Conservation (phyloP, 495 filamentous ascomycete genomes). For the Friedmanniomyces simplex region DNA sequence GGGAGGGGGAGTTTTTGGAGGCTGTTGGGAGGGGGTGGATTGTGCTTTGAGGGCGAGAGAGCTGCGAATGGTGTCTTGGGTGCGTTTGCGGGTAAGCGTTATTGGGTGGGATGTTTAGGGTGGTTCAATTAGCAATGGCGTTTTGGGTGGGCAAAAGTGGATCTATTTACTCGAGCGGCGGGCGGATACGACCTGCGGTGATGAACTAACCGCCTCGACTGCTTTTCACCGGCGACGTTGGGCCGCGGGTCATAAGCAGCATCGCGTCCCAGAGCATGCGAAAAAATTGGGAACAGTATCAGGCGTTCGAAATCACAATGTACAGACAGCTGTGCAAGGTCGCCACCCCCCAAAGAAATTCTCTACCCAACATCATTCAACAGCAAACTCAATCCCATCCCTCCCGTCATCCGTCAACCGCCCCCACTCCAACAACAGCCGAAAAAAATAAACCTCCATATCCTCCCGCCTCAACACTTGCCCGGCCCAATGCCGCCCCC, state of each 20-base stretch:
- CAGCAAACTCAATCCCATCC: constrained; percentile 20
- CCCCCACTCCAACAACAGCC: constrained; percentile 60
- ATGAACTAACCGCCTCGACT: not conserved
- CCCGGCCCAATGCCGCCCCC: constrained; percentile 54
- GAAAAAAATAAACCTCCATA: constrained; percentile 74
- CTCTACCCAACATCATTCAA: not conserved
- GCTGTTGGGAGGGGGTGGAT: constrained; percentile 32
- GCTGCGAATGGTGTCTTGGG: too few species aligned
- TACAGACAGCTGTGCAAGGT: not conserved
- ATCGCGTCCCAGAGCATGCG: not conserved
- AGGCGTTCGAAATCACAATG: not conserved
- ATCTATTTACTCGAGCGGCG: not conserved
- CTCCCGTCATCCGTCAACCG: constrained; percentile 32
- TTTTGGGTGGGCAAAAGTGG: not conserved
- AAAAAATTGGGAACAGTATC: not conserved
- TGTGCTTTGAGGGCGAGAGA: constrained; percentile 12
- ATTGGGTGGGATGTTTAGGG: not conserved
- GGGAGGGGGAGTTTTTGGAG: constrained; percentile 37
- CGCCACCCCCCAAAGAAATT: not conserved
- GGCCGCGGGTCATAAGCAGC: not conserved
- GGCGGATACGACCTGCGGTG: not conserved
- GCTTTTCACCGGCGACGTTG: not conserved
- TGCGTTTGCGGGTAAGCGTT: not conserved
- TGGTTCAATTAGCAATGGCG: not conserved
- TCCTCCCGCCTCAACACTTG: constrained; percentile 64